Evolutionary conservation across 2,329 filamentous ascomycete genomes (phyloP), one percentile per base, ranked within the genome.

Genomic region (Cercospora nicotianae): DNA sequence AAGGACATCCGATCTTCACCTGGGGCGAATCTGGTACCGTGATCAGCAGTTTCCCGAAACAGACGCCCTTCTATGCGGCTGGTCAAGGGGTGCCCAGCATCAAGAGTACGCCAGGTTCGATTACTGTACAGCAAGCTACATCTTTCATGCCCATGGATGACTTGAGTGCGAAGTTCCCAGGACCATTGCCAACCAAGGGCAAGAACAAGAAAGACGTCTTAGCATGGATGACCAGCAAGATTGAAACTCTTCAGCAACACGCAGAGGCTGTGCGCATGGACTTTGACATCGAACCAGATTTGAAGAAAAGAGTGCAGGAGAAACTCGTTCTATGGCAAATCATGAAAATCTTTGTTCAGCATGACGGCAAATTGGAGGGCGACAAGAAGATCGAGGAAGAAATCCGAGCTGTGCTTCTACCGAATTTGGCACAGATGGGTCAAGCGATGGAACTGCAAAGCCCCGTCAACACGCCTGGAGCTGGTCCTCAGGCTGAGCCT

Each of bases 191-290:
- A 79, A 87, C 89, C 48, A 98, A 97, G 77, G 89, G 90, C 1
- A 98, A 97, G 84, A 98, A 96, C 84, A 99, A 99, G 84, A 99
- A 98, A 82, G 94, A 99, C 64, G 87, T 93, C 0, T 74, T 94
- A 53, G 80, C 87, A 1, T 99, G 96, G 95, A 83, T 99, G 55
- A 87, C 85, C 4, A 83, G 86, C 67, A 92, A 90, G 63, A 94
- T 98, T 65, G 89, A 92, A 42, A 82, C 82, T 0, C 81, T 97
- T 39, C 92, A 96, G 76, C 86, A 77, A 61, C 77, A 80, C 36
- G 71, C 80, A 3, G 79, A 84, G 9, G 72, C 53, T 74, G 84
- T 80, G 64, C 77, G 81, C 62, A 87, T 81, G 59, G 86, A 81
- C 72, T 81, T 80, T 76, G 83, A 81, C 33, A 84, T 83, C 33